phyloP scores from a whole-genome alignment of 768 basidiomycete species.

The Pulveroboletus sp. region DNA sequence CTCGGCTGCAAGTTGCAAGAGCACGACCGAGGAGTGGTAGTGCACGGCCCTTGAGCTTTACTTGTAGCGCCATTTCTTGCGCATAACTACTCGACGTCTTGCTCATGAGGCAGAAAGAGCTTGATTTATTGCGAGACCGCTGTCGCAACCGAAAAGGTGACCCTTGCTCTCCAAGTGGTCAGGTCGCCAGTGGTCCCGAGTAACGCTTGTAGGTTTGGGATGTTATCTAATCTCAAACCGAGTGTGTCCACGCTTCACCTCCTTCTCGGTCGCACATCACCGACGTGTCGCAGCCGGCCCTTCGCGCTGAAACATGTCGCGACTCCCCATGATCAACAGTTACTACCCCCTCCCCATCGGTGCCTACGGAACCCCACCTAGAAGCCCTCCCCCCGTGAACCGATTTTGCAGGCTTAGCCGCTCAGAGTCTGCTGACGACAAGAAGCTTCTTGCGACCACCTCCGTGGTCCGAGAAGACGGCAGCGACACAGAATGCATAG shows the following conservation, averaged over 20 bases:
- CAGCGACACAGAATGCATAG: neutral
- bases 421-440: slow-evolving; percentile 14
- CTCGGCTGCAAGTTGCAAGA: too few relatives aligned
- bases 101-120: too few relatives aligned
- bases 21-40: too few relatives aligned
- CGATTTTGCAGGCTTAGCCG: slow-evolving; percentile 7
- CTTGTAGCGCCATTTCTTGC: neutral
- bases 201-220: neutral
- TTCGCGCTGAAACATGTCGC: slow-evolving; percentile 15
- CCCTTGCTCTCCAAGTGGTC: neutral
- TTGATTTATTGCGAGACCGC: neutral
- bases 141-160: neutral
- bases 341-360: slow-evolving; percentile 32
- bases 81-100: neutral
- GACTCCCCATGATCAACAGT: slow-evolving; percentile 26
- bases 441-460: neutral
- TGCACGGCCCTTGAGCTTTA: too few relatives aligned
- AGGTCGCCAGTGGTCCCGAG: neutral
- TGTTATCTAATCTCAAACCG: slow-evolving; percentile 18
- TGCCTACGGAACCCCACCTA: slow-evolving; percentile 25
- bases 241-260: neutral
- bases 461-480: neutral
- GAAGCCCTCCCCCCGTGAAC: slow-evolving; percentile 27
- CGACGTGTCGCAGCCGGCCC: neutral
- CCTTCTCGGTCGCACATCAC: neutral